Conservation (phyloP, 164 flowering plant genomes). For the Platanus orientalis region DNA sequence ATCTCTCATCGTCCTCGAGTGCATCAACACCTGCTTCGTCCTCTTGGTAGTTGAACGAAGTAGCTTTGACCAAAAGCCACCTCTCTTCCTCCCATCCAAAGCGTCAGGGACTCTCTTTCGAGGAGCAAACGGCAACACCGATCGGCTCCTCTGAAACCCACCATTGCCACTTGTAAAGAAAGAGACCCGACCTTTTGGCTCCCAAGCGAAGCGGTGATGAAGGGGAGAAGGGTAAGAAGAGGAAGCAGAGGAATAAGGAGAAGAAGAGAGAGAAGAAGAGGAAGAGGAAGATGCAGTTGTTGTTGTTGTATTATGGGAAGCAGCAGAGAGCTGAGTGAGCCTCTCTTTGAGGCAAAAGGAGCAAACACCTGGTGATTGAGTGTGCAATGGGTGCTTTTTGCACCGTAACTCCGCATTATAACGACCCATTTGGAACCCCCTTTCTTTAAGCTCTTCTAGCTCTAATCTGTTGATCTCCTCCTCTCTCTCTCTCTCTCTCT, state of each 20-base stretch:
- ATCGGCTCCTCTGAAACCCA: constrained; percentile 27
- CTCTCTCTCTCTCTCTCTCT: too few relatives aligned
- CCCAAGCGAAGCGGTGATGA: not conserved
- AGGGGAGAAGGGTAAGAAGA: not conserved
- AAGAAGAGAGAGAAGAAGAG: too few relatives aligned
- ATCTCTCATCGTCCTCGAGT: constrained; percentile 25
- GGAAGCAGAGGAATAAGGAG: too few relatives aligned
- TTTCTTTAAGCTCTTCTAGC: too few relatives aligned
- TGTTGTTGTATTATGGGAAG: not conserved
- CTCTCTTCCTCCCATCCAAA: constrained; percentile 15
- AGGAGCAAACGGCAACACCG: constrained; percentile 23
- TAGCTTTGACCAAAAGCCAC: constrained; percentile 33
- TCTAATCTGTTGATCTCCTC: too few relatives aligned
- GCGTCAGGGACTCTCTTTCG: not conserved
- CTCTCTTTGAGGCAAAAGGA: constrained; percentile 25
- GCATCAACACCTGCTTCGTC: constrained; percentile 13
- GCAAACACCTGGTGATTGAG: constrained; percentile 23
- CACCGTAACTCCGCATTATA: too few relatives aligned
- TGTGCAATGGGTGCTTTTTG: constrained; percentile 18
- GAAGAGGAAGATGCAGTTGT: not conserved
- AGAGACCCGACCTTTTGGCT: constrained; percentile 17
- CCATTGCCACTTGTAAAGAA: not conserved
- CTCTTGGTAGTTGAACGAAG: constrained; percentile 14
- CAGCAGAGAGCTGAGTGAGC: constrained; percentile 13
- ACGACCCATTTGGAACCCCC: too few relatives aligned